These are phyloP conservation scores for Xeromyces bisporus DNA, from an alignment of 495 filamentous ascomycete species.

Conservation along the genomic window DNA sequence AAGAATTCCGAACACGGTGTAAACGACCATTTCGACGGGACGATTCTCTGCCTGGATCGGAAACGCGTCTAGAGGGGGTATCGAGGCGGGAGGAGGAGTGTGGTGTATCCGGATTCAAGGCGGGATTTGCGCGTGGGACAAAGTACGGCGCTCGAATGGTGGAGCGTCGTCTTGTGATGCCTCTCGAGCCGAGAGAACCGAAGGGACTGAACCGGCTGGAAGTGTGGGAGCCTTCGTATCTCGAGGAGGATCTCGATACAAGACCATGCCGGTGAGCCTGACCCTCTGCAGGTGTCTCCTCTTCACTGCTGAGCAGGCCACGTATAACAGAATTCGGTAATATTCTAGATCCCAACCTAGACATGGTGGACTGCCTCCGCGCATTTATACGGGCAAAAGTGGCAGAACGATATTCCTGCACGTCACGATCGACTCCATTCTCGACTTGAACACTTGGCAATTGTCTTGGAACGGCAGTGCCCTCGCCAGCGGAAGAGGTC, in stretches of 20 bases:
- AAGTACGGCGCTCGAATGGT: constrained; percentile 19
- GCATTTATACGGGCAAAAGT: constrained; percentile 27
- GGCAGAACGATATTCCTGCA: constrained; percentile 19
- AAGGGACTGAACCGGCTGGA: constrained; percentile 29
- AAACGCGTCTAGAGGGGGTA: constrained; percentile 8
- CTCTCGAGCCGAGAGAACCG: constrained; percentile 21
- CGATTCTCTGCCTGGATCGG: constrained; percentile 20
- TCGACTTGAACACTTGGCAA: constrained; percentile 25
- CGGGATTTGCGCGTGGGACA: constrained; percentile 20
- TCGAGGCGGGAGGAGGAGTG: constrained; percentile 11
- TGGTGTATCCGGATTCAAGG: constrained; percentile 11
- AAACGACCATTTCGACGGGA: constrained; percentile 30
- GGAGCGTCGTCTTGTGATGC: constrained; percentile 23
- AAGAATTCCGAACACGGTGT: constrained; percentile 26
- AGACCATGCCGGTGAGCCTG: constrained; percentile 33
- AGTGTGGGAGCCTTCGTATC: constrained; percentile 21
- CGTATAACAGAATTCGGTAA: constrained; percentile 33
- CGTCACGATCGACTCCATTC: constrained; percentile 7
- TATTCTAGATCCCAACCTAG: constrained; percentile 32
- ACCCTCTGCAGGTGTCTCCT: constrained; percentile 32
- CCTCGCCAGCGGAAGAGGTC: constrained; percentile 4
- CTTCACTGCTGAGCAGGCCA: constrained; percentile 26
- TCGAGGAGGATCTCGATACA: constrained; percentile 21
- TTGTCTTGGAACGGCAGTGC: constrained; percentile 5
- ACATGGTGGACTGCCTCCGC: constrained; percentile 34